phyloP scores from a whole-genome alignment of 202 grass and related monocot genomes.

The Elaeis oleifera region DNA sequence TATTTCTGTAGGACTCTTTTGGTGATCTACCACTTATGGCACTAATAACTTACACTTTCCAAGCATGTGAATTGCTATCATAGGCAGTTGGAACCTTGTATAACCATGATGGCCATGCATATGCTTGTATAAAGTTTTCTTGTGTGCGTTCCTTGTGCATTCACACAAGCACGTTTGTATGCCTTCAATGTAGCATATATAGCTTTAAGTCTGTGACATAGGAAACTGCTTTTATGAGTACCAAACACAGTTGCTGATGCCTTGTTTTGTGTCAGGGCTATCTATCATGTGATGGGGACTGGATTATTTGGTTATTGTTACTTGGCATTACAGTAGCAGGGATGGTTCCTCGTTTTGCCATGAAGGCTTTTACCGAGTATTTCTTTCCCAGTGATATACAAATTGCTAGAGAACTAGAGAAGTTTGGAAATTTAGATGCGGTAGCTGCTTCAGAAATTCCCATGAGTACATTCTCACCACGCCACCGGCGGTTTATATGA shows the following conservation, averaged over 20 bases:
- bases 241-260: slow-evolving; percentile 3
- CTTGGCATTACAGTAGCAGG: slow-evolving; percentile 53
- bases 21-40: too few relatives aligned
- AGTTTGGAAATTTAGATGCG: slow-evolving; percentile 19
- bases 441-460: slow-evolving; percentile 46
- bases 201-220: neutral
- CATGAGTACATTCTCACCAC: slow-evolving; percentile 50
- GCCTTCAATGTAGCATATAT: neutral
- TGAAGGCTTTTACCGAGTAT: slow-evolving; percentile 60
- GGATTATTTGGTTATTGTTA: slow-evolving; percentile 66
- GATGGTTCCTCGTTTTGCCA: slow-evolving; percentile 71
- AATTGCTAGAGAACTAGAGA: slow-evolving; percentile 86
- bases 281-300: slow-evolving; percentile 65
- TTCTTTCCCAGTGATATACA: slow-evolving; percentile 70
- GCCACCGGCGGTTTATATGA: slow-evolving; percentile 33
- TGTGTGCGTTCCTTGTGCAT: too few relatives aligned
- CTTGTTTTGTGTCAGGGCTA: slow-evolving; percentile 54
- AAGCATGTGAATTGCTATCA: too few relatives aligned
- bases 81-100: too few relatives aligned
- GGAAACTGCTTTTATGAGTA: neutral
- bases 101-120: too few relatives aligned
- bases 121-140: too few relatives aligned
- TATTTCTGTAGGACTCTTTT: too few relatives aligned
- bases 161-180: neutral
- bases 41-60: too few relatives aligned